These are phyloP conservation scores for Rosa hybrid DNA, from an alignment of 331 rosid genomes.

Conservation along the genomic window DNA sequence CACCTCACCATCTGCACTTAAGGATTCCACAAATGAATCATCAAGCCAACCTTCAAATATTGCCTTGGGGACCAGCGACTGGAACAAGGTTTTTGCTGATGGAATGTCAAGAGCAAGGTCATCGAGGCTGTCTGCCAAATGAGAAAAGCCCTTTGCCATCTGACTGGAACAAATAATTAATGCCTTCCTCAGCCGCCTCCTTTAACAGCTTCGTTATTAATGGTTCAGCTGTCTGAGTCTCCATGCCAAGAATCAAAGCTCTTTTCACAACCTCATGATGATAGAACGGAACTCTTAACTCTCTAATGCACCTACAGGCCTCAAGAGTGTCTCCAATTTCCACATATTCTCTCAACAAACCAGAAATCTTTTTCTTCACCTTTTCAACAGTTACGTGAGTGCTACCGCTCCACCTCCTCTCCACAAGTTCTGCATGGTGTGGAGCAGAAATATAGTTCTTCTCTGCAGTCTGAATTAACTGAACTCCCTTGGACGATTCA, in stretches of 20 bases:
- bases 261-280: slow-evolving; percentile 99
- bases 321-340: slow-evolving; percentile 80
- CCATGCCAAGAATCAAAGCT: slow-evolving; percentile 90
- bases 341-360: slow-evolving; percentile 74
- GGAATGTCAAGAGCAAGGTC: slow-evolving; percentile 99
- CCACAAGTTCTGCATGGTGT: slow-evolving; percentile 97
- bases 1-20: slow-evolving; percentile 57
- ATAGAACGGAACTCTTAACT: slow-evolving; percentile 89
- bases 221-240: slow-evolving; percentile 66
- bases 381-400: slow-evolving; percentile 95
- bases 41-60: slow-evolving; percentile 93
- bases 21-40: slow-evolving; percentile 60
- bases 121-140: slow-evolving; percentile 87
- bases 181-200: slow-evolving; percentile 95
- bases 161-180: slow-evolving; percentile 84
- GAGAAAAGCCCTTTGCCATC: slow-evolving; percentile 93
- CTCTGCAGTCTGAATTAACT: slow-evolving; percentile 77
- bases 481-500: slow-evolving; percentile 86
- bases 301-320: slow-evolving; percentile 93
- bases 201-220: slow-evolving; percentile 66
- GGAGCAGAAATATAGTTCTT: slow-evolving; percentile 98
- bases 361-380: slow-evolving; percentile 87
- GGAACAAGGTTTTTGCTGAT: slow-evolving; percentile 68
- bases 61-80: slow-evolving; percentile 73
- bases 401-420: slow-evolving; percentile 96